Conservation (phyloP, 495 filamentous ascomycete genomes). For the Lasiosphaeria hispida region DNA sequence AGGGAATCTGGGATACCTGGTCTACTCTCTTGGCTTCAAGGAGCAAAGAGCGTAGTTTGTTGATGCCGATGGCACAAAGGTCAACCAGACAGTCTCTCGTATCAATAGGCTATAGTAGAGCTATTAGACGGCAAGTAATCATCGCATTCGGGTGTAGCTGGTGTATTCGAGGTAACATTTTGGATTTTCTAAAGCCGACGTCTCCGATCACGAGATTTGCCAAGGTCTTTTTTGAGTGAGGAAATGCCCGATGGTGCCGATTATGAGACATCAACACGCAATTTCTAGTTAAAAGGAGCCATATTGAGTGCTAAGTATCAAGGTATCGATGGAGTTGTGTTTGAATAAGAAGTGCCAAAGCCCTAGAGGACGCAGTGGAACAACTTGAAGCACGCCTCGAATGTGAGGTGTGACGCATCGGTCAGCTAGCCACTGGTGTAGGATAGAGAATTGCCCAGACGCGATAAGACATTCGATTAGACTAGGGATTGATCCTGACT, state of each 20-base stretch:
- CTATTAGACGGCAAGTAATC: slow-evolving; percentile 22
- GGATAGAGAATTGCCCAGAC: not conserved
- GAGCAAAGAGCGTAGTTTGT: not conserved
- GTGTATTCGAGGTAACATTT: slow-evolving; percentile 63
- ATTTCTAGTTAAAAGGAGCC: slow-evolving; percentile 13
- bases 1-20: not conserved
- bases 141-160: slow-evolving; percentile 30
- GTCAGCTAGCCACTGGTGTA: not conserved
- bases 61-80: not conserved
- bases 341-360: not conserved
- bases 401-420: slow-evolving; percentile 8
- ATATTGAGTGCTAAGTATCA: slow-evolving; percentile 10
- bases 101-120: slow-evolving; percentile 2
- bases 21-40: not conserved
- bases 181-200: slow-evolving; percentile 30
- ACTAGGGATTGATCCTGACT: too few relatives aligned
- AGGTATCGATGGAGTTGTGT: not conserved
- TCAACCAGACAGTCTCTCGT: not conserved
- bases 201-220: slow-evolving; percentile 6
- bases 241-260: slow-evolving; percentile 3
- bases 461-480: slow-evolving; percentile 1
- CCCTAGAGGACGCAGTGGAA: not conserved
- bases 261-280: not conserved
- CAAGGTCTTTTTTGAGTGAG: slow-evolving; percentile 4
- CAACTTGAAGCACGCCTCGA: not conserved